Base-by-base conservation (phyloP, 768 basidiomycete genomes). In the Tubosaeta sp. region DNA sequence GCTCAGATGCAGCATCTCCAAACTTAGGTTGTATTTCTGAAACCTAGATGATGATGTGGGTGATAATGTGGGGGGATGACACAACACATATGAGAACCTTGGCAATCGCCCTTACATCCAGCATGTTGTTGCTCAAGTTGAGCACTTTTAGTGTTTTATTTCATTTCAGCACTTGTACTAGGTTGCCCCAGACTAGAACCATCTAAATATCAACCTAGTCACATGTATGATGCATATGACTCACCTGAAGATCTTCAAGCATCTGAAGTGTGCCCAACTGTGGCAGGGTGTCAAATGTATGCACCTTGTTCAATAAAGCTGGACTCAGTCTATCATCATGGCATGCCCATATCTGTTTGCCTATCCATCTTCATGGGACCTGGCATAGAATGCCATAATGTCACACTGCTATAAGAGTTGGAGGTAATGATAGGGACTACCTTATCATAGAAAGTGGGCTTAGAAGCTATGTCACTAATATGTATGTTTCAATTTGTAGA, bases 101-200 rank as follows among this genome's bases (percentile, higher is more conserved):
- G 0, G 93, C 94, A 13, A 99, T 76, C 0, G 79, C 73, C 2
- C 86, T 82, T 1, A 89, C 80, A 52, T 95, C 95, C 6, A 99
- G 80, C 66, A 88, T 92, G 68, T 98, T 98, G 66, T 98, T 95
- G 62, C 89, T 87, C 47, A 98, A 72, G 67, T 97, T 98, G 25
- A 97, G 77, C 6, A 97, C 86, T 70, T 95, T 97, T 41, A 98
- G 75, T 4, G 95, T 97, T 41, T 94, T 77, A 69, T 99, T 98
- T 33, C 95, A 85, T 65, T 98, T 98, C 56, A 98, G 74, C 0
- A 97, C 95, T 70, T 98, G 95, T 0, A 94, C 87, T 97, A 97
- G 0, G 81, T 82, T 32, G 97, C 86, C 0, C 95, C 95, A 39
- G 70, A 80, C 80, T 82, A 54, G 13, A 12, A 42, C 29, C 35